These are phyloP conservation scores for Wickerhamomyces bovis DNA, from an alignment of 805 yeast species.

Conservation along the genomic window DNA sequence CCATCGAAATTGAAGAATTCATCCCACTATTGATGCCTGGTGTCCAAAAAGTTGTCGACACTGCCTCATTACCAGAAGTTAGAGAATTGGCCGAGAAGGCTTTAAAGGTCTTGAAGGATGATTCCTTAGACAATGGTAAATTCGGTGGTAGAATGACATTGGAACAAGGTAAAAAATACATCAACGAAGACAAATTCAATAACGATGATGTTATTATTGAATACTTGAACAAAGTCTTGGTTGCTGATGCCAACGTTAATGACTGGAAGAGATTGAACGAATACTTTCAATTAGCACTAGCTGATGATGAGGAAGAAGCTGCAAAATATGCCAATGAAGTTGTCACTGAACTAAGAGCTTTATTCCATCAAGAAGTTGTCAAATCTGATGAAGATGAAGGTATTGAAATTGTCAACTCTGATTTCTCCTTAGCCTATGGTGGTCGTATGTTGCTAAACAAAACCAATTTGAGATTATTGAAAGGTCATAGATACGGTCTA, in stretches of 20 bases:
- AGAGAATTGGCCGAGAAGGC: constrained; percentile 92
- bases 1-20: constrained; percentile 81
- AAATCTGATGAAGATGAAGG: constrained; percentile 71
- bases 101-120: constrained; percentile 70
- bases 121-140: constrained; percentile 65
- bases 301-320: constrained; percentile 22
- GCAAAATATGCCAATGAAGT: constrained; percentile 36
- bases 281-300: constrained; percentile 40
- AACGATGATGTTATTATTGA: constrained; percentile 34
- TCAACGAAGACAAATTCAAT: constrained; percentile 26
- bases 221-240: constrained; percentile 49
- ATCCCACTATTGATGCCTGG: constrained; percentile 91
- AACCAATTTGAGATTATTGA: constrained; percentile 77
- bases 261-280: constrained; percentile 60
- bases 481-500: constrained; percentile 96
- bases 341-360: constrained; percentile 42
- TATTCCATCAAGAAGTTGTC: constrained; percentile 48
- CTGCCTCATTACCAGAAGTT: constrained; percentile 94
- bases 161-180: constrained; percentile 45
- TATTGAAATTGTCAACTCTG: constrained; percentile 86
- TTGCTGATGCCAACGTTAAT: constrained; percentile 65
- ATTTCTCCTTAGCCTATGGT: constrained; percentile 95
- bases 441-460: constrained; percentile 94
- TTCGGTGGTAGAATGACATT: constrained; percentile 68
- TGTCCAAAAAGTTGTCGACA: constrained; percentile 76